Evolutionary conservation across 2,329 filamentous ascomycete species (phyloP), one percentile per base, ranked within the genome.

Genomic region (Colletotrichum somersetense): DNA sequence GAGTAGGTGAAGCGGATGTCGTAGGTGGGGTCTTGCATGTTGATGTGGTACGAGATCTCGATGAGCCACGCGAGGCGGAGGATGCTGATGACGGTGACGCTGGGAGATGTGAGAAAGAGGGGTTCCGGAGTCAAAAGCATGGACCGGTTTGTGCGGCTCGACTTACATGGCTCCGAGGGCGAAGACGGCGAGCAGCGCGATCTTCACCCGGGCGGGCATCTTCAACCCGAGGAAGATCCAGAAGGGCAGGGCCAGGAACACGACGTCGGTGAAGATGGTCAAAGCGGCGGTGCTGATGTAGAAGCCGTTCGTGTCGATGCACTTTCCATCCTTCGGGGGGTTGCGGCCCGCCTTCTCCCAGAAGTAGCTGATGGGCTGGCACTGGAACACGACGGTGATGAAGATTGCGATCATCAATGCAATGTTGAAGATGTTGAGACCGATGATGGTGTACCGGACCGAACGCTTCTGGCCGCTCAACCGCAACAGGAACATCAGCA

Each of bases 241-340:
- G 35, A 82, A 76, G 1, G 81, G 81, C 23, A 83, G 73, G 2
- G 75, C 79, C 23, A 84, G 76, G 6, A 83, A 78, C 56, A 84
- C 73, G 0, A 84, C 74, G 44, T 85, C 84, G 12, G 82, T 84
- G 10, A 84, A 50, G 42, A 85, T 84, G 20, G 81, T 84, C 20
- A 85, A 74, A 1, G 77, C 77, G 2, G 82, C 79, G 14, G 76
- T 78, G 16, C 79, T 74, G 5, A 84, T 77, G 67, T 82, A 82
- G 58, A 74, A 74, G n/a, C 57, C 63, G 8, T 33, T 1, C 52
- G 42, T 67, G 59, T 73, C 68, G 64, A 73, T 72, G 35, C 71
- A 73, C 20, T 42, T 62, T 2, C 71, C 71, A 14, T 71, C 67
- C 35, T 58, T 67, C 20, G 66, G 71, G 16, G 67, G 70, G 46